Conservation (phyloP, 345 rosid genomes). For the Salix purpurea region DNA sequence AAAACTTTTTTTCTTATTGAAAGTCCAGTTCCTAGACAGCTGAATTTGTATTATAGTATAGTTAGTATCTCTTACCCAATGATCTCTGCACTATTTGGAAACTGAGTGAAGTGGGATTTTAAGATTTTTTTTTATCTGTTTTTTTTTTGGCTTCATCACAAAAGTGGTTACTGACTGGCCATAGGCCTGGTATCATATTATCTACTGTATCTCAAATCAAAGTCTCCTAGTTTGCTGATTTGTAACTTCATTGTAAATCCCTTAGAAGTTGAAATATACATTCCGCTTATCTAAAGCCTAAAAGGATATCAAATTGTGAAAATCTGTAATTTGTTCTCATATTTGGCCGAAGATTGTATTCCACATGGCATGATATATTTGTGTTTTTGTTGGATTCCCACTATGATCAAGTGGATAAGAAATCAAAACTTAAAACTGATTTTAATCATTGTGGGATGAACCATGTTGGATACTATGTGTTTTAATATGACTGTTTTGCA, state of each 20-base stretch:
- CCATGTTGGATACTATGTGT: background rate
- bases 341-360: background rate
- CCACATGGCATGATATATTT: background rate
- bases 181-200: background rate
- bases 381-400: background rate
- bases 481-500: constrained; percentile 24
- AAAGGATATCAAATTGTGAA: background rate
- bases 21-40: background rate
- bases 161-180: background rate
- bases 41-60: background rate
- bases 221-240: background rate
- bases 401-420: background rate
- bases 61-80: background rate
- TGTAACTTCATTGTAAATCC: background rate
- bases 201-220: background rate
- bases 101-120: background rate
- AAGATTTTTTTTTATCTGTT: no score
- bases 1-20: background rate
- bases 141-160: background rate
- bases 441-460: background rate
- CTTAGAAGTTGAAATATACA: background rate
- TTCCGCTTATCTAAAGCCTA: background rate
- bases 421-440: background rate
- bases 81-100: background rate
- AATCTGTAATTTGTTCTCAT: background rate